These are phyloP conservation scores for Candida ficus DNA, from an alignment of 805 yeast genomes.

Conservation along the genomic window DNA sequence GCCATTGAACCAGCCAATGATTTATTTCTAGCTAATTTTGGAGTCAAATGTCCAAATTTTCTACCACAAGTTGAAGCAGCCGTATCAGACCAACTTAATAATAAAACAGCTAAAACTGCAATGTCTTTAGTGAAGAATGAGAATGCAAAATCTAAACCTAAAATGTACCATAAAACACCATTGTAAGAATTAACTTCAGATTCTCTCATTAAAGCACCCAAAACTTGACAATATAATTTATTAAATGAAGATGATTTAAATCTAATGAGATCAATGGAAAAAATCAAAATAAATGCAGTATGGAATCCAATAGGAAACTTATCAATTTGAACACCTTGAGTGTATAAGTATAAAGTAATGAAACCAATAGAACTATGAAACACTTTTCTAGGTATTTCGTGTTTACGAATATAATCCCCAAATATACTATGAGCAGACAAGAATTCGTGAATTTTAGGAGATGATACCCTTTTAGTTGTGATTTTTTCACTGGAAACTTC, in stretches of 20 bases:
- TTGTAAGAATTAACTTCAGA: slow-evolving; percentile 67
- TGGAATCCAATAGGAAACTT: slow-evolving; percentile 58
- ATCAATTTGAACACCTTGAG: slow-evolving; percentile 48
- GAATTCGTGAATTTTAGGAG: slow-evolving; percentile 11
- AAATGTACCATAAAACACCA: slow-evolving; percentile 84
- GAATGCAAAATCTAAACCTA: slow-evolving; percentile 74
- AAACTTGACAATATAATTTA: slow-evolving; percentile 52
- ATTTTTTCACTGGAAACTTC: neutral
- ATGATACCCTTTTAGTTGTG: neutral
- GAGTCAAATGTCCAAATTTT: slow-evolving; percentile 77
- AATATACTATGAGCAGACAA: slow-evolving; percentile 39
- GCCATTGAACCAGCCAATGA: slow-evolving; percentile 89
- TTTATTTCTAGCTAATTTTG: slow-evolving; percentile 67
- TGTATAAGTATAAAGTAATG: slow-evolving; percentile 68
- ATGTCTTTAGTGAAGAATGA: slow-evolving; percentile 74
- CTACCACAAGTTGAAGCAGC: slow-evolving; percentile 95
- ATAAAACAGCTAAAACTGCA: slow-evolving; percentile 63
- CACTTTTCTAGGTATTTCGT: slow-evolving; percentile 84
- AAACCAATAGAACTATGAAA: slow-evolving; percentile 90
- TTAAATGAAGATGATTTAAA: slow-evolving; percentile 60
- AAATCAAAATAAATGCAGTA: slow-evolving; percentile 49
- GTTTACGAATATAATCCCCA: slow-evolving; percentile 58
- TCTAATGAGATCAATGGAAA: slow-evolving; percentile 63
- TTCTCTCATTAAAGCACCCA: slow-evolving; percentile 84
- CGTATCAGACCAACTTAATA: slow-evolving; percentile 95